Conservation (phyloP, 495 filamentous ascomycete species). For the Penicillium lagena region DNA sequence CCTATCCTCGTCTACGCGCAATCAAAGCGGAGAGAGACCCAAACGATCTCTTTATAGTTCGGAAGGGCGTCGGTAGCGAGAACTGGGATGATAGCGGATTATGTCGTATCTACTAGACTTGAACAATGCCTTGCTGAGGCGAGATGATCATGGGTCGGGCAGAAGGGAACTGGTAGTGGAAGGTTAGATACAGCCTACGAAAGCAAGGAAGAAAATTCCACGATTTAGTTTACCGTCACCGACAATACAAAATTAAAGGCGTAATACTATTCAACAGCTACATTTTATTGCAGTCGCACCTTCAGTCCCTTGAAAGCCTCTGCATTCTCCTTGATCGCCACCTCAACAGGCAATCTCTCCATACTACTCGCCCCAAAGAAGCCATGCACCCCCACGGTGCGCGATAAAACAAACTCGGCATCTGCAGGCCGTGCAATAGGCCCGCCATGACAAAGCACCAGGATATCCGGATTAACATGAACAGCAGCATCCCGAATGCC, state of each 20-base stretch:
- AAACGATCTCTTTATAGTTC: not conserved
- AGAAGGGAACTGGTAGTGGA: too few species aligned
- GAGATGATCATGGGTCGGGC: too few species aligned
- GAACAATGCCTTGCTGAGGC: too few species aligned
- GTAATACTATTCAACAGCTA: not conserved
- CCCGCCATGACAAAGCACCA: slow-evolving; percentile 65
- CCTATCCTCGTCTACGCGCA: not conserved
- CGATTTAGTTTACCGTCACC: not conserved
- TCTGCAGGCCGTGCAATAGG: slow-evolving; percentile 58
- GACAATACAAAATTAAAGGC: not conserved
- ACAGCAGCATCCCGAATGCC: slow-evolving; percentile 55
- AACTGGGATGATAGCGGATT: slow-evolving; percentile 3
- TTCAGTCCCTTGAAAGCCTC: slow-evolving; percentile 51
- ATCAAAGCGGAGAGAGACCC: not conserved
- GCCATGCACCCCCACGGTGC: slow-evolving; percentile 57
- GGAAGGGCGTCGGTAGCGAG: slow-evolving; percentile 1
- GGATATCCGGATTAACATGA: slow-evolving; percentile 47
- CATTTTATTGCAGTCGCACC: slow-evolving; percentile 6
- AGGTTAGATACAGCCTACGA: too few species aligned
- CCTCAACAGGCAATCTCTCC: slow-evolving; percentile 65
- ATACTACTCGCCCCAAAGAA: slow-evolving; percentile 69
- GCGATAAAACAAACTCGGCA: slow-evolving; percentile 53
- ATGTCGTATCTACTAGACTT: not conserved
- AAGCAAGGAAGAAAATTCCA: too few species aligned
- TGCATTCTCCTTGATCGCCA: slow-evolving; percentile 56